Conservation (phyloP, 768 basidiomycete genomes). For the Pleurotus sapidus region DNA sequence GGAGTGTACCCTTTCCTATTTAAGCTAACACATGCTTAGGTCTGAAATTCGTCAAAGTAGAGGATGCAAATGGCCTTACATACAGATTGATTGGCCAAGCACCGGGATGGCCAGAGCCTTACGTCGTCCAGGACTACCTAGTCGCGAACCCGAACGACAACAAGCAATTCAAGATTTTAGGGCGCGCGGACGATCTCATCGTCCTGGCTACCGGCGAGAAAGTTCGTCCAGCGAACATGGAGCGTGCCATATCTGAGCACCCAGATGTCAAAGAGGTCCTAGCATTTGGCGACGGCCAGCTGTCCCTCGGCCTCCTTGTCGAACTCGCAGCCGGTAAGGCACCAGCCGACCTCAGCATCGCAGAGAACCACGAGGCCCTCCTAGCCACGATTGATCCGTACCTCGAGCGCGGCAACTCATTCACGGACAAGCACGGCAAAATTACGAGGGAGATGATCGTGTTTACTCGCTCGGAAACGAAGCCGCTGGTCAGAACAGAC, state of each 20-base stretch:
- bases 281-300: constrained; percentile 33
- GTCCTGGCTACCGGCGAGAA: constrained; percentile 44
- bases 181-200: constrained; percentile 37
- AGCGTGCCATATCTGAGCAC: constrained; percentile 30
- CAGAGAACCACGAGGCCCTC: constrained; percentile 15
- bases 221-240: constrained; percentile 29
- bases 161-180: constrained; percentile 31
- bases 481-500: constrained; percentile 31
- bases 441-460: constrained; percentile 35
- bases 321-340: constrained; percentile 22
- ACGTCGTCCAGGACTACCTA: constrained; percentile 36
- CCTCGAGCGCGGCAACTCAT: constrained; percentile 30
- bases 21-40: not conserved
- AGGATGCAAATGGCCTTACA: constrained; percentile 20
- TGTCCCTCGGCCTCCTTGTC: constrained; percentile 32
- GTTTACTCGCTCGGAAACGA: constrained; percentile 25
- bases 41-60: constrained; percentile 21
- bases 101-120: constrained; percentile 30
- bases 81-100: constrained; percentile 27
- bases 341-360: constrained; percentile 13
- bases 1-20: no score
- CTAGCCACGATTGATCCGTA: constrained; percentile 23
- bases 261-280: constrained; percentile 33
- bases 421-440: constrained; percentile 34
- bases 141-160: constrained; percentile 24